Evolutionary conservation across 2,329 filamentous ascomycete genomes (phyloP), one percentile per base, ranked within the genome.

Genomic region (Diplodia scrobiculata): DNA sequence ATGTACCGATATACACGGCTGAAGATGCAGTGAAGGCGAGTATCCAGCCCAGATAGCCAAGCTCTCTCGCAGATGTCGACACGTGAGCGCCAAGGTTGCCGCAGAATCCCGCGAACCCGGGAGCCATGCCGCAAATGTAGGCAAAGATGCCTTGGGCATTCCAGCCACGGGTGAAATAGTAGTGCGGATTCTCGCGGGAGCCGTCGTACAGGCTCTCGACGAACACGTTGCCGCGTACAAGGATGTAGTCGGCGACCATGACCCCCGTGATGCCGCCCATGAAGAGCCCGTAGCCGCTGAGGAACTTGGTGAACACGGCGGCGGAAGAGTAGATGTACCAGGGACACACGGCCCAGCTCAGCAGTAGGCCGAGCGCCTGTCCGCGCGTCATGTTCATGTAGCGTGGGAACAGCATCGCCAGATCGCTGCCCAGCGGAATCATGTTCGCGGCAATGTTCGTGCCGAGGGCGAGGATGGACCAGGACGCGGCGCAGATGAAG

Each of bases 271-370:
- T 70, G 25, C 70, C 71, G 0, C 72, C 72, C 27, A 73, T 53
- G 66, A 73, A 73, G 63, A 73, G 70, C 36, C 69, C 70, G 65
- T 73, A 72, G 58, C 70, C 70, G 52, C 70, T 67, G 6, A 72
- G 68, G 71, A 78, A 78, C 9, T 10, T 70, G 11, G 78, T 71
- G 69, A 78, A 77, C 51, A 73, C 75, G 7, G 71, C 69, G 3
- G 76, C 75, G 0, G 73, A 76, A 2, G 73, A 72, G 9, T 78
- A 72, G 47, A 78, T 76, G 65, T 77, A 76, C 76, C 76, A 78
- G 50, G 55, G 55, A 13, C 25, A 51, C 17, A 63, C 45, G 38
- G 34, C 25, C 19, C 50, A 27, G 10, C 27, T 19, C 1, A 63
- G 41, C 11, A 63, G 17, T 17, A 34, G 32, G 6, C 45, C 25